Base-by-base conservation (phyloP, 345 rosid species). In the Acer campestre region DNA sequence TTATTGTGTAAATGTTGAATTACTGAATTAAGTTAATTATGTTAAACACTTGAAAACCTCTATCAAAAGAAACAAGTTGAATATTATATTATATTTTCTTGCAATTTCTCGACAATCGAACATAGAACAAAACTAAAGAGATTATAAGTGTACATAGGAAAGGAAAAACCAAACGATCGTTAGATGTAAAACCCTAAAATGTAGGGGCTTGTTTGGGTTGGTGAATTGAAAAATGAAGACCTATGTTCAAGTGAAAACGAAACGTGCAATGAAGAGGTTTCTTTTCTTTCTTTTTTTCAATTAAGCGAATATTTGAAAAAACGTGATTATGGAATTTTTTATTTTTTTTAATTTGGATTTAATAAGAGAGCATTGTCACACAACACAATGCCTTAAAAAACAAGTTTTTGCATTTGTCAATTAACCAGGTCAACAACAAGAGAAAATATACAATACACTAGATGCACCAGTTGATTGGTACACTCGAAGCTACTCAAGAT, bases 61-160 rank as follows among this genome's bases (percentile, higher is more conserved):
- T 1, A 38, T 38, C 42, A 38, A 38, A 25, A n/a, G 20, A 10
- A 67, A 67, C 27, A 7, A 27, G 0, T 27, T 25, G 12, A 62
- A 10, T 23, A 23, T 11, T 3, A 10, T 4, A 3, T 27, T 14
- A 5, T 25, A 62, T 62, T 27, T 9, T 3, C 67, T 58, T 1
- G 55, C 20, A n/a, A 23, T 51, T 64, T 65, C 78, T 65, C 71
- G 22, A 11, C 48, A 66, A 66, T 35, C 51, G 51, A 64, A 51
- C 61, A 64, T 27, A 31, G 23, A 44, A 25, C 9, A 40, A 2
- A 72, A 23, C 13, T 3, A 40, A 2, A 10, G 69, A 31, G 48
- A 63, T 65, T 35, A 23, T 31, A 49, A 7, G 40, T 71, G 63
- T 49, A 20, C 71, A 71, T 49, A 8, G 10, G 29, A 7, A 35